Evolutionary conservation across 768 basidiomycete species (phyloP).

Genomic region (Mycena pura): DNA sequence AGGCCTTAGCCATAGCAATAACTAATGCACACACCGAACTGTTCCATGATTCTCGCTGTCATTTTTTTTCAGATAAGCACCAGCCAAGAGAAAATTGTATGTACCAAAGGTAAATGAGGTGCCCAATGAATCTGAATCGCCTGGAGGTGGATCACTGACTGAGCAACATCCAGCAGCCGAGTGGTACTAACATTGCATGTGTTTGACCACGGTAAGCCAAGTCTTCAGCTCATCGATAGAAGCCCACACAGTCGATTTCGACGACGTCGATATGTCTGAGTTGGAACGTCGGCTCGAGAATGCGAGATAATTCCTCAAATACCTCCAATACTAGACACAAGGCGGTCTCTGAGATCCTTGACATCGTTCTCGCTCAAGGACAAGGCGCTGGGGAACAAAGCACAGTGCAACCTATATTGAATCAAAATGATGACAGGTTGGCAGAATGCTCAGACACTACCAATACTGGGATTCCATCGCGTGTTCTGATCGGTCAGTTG

Average conservation of each 20-base stretch:
- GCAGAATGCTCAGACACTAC: slow-evolving; percentile 4
- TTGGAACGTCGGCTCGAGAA: neutral
- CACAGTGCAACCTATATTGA: slow-evolving; percentile 9
- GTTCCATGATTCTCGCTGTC: slow-evolving; percentile 11
- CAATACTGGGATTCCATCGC: slow-evolving; percentile 23
- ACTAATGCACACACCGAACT: slow-evolving; percentile 1
- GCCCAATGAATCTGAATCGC: neutral
- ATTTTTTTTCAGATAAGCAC: neutral
- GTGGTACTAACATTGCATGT: neutral
- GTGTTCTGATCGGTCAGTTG: slow-evolving; percentile 6
- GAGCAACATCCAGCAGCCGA: neutral
- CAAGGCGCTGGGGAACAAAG: slow-evolving; percentile 3
- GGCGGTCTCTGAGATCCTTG: slow-evolving; percentile 1
- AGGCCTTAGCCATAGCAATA: neutral
- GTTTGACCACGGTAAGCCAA: slow-evolving; percentile 33
- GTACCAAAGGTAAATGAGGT: slow-evolving; percentile 1
- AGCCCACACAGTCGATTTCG: slow-evolving; percentile 2
- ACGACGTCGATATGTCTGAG: slow-evolving; percentile 11
- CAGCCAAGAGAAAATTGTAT: neutral
- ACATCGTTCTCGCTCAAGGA: neutral
- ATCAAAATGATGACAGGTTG: neutral
- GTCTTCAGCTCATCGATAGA: slow-evolving; percentile 25
- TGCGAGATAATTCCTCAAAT: neutral
- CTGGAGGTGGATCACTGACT: neutral
- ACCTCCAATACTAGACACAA: slow-evolving; percentile 10